A percentile compares a stretch with the other conserved stretches of the same genome.
phyloP scores from a whole-genome alignment of 192 early-diverging fungal species.

The Coemansia reversa region DNA sequence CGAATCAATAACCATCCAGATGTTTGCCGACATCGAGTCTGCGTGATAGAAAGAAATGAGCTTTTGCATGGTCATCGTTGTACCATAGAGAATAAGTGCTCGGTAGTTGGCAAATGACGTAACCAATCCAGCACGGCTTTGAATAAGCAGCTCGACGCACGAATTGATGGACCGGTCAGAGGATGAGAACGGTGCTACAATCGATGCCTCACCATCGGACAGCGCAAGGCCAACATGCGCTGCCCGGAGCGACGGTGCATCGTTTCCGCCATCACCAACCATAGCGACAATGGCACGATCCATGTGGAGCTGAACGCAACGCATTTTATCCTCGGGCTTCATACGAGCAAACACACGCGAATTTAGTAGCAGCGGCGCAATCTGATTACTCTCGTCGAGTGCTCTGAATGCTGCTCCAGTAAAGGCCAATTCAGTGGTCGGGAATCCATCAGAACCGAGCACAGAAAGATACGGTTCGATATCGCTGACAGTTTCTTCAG shows the following conservation, averaged over 20 bases:
- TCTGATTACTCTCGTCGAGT: slow-evolving; percentile 47
- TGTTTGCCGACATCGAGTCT: slow-evolving; percentile 55
- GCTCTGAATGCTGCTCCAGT: slow-evolving; percentile 68
- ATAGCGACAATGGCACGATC: slow-evolving; percentile 73
- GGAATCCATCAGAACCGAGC: slow-evolving; percentile 29
- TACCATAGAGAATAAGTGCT: slow-evolving; percentile 61
- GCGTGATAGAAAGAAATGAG: slow-evolving; percentile 62
- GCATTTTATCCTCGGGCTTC: slow-evolving; percentile 76
- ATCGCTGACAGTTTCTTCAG: slow-evolving; percentile 36
- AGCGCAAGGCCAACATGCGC: slow-evolving; percentile 79
- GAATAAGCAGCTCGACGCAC: slow-evolving; percentile 58
- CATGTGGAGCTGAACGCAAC: slow-evolving; percentile 74
- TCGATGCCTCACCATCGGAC: slow-evolving; percentile 76
- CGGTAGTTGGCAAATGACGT: slow-evolving; percentile 68
- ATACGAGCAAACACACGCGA: slow-evolving; percentile 79
- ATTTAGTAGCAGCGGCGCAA: slow-evolving; percentile 60
- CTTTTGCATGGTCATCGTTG: slow-evolving; percentile 57
- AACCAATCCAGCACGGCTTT: slow-evolving; percentile 57
- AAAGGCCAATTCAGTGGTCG: slow-evolving; percentile 64
- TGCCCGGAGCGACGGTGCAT: slow-evolving; percentile 79
- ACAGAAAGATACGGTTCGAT: slow-evolving; percentile 12
- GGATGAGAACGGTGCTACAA: slow-evolving; percentile 79
- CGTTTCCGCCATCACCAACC: slow-evolving; percentile 87
- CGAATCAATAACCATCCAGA: slow-evolving; percentile 69
- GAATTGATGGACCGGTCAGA: slow-evolving; percentile 61